Base-by-base conservation (phyloP, 1,284 basidiomycete genomes). In the Tilletia horrida region DNA sequence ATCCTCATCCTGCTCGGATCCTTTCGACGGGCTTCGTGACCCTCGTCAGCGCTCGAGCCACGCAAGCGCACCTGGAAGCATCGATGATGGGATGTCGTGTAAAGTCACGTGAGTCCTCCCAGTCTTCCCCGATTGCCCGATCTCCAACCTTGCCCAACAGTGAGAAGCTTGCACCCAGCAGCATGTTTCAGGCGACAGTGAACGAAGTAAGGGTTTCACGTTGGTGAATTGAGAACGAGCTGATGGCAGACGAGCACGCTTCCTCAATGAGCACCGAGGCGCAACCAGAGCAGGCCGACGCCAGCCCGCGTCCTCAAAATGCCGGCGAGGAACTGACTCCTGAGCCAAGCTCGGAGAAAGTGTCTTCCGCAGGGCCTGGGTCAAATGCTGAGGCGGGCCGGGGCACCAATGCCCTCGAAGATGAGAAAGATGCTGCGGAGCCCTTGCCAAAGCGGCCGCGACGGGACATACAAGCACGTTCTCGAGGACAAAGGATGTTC, bases 61-160 rank as follows among this genome's bases (percentile, higher is more conserved):
- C 55, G 55, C 55, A 35, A 59, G 55, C 55, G 16, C 55, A 25
- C 6, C n/a, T 48, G 47, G n/a, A 48, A 48, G 47, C n/a, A 16
- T 48, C 50, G 50, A 52, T 21, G 23, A n/a, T n/a, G n/a, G n/a
- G n/a, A n/a, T n/a, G 50, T 27, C 50, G 18, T 2, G 25, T 55
- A 8, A 25, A 6, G 23, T 13, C 50, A 52, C 50, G 50, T 52
- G 50, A 27, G 14, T 8, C 18, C 9, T 7, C 23, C 47, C 47
- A 48, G 14, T 14, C 21, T n/a, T 4, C 23, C 21, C 21, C n/a
- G 23, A 52, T 25, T 21, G 50, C 23, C 23, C 55, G 55, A 31
- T 18, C 29, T 35, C 3, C 55, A 40, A 35, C 7, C 13, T 23
- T 7, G 25, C 47, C n/a, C n/a, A 11, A 11, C 4, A 11, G 11